Conservation (phyloP, 2,329 filamentous ascomycete genomes). For the Colletotrichum tanaceti region DNA sequence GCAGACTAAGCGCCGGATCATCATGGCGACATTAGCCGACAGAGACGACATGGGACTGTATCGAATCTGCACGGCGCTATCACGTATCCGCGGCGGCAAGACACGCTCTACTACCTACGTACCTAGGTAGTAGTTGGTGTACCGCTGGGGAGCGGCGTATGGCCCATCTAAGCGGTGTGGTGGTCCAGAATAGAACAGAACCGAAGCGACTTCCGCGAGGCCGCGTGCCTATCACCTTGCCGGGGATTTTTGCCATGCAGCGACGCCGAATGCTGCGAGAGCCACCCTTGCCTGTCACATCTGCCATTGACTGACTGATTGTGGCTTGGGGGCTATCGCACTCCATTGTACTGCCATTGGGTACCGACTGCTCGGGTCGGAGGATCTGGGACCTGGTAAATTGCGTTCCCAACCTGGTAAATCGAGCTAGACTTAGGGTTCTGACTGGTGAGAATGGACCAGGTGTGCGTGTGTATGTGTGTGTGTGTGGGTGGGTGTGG, state of each 20-base stretch:
- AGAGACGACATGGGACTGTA: neutral
- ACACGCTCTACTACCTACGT: too few relatives aligned
- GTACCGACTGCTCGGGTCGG: conserved; percentile 19
- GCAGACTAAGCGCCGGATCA: neutral
- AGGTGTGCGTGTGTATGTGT: too few relatives aligned
- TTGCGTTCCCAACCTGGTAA: conserved; percentile 16
- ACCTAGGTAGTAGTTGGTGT: too few relatives aligned
- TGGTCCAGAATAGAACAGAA: conserved; percentile 1
- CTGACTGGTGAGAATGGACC: too few relatives aligned
- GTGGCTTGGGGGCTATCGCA: neutral
- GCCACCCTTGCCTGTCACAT: conserved; percentile 11
- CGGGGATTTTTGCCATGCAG: conserved; percentile 33
- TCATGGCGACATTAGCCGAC: conserved; percentile 11
- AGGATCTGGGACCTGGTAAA: conserved; percentile 25
- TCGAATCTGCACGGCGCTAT: neutral
- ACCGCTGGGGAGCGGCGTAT: conserved; percentile 7
- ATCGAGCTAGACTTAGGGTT: too few relatives aligned
- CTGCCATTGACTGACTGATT: conserved; percentile 20
- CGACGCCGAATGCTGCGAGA: conserved; percentile 11
- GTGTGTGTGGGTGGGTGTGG: too few relatives aligned
- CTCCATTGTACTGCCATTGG: conserved; percentile 11
- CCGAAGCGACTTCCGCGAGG: conserved; percentile 25
- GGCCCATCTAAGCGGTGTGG: too few relatives aligned
- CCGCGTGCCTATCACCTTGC: conserved; percentile 21
- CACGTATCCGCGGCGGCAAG: neutral